phyloP scores from a whole-genome alignment of 495 filamentous ascomycete genomes.

The Pyrenula aspistea region DNA sequence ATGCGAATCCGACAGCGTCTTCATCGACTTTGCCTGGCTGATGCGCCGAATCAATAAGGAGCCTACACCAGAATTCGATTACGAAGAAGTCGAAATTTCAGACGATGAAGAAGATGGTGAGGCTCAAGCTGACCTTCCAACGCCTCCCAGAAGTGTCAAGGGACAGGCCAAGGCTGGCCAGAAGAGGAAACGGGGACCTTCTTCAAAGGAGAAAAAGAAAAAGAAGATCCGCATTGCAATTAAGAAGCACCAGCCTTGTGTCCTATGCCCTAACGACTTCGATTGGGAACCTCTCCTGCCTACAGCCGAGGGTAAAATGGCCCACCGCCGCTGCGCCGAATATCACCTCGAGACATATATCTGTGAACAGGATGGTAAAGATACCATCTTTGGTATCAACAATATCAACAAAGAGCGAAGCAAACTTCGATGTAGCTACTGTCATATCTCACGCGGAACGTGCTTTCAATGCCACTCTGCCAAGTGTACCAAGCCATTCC shows the following conservation, averaged over 20 bases:
- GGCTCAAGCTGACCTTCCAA: constrained; percentile 55
- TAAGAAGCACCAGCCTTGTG: constrained; percentile 64
- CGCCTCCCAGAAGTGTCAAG: constrained; percentile 67
- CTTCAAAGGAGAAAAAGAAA: constrained; percentile 41
- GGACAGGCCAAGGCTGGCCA: constrained; percentile 38
- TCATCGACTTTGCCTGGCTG: constrained; percentile 92
- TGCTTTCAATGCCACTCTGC: constrained; percentile 96
- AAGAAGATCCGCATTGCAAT: constrained; percentile 63
- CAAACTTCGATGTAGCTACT: constrained; percentile 89
- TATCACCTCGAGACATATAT: constrained; percentile 92
- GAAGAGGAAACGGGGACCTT: constrained; percentile 44
- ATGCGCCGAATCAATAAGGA: constrained; percentile 90
- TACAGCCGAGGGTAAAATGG: constrained; percentile 73
- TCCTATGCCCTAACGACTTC: constrained; percentile 87
- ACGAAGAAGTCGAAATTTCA: constrained; percentile 64
- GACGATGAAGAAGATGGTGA: constrained; percentile 53
- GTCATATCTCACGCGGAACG: constrained; percentile 81
- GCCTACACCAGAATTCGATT: constrained; percentile 74
- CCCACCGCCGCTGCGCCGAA: constrained; percentile 77
- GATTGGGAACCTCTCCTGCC: constrained; percentile 71
- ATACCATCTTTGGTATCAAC: constrained; percentile 64
- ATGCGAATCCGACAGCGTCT: constrained; percentile 92
- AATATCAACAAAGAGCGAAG: constrained; percentile 76
- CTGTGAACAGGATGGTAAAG: constrained; percentile 51
- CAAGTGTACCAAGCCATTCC: constrained; percentile 89